Evolutionary conservation across 306 rosid species (phyloP).

Genomic region (Carpinus viminea): DNA sequence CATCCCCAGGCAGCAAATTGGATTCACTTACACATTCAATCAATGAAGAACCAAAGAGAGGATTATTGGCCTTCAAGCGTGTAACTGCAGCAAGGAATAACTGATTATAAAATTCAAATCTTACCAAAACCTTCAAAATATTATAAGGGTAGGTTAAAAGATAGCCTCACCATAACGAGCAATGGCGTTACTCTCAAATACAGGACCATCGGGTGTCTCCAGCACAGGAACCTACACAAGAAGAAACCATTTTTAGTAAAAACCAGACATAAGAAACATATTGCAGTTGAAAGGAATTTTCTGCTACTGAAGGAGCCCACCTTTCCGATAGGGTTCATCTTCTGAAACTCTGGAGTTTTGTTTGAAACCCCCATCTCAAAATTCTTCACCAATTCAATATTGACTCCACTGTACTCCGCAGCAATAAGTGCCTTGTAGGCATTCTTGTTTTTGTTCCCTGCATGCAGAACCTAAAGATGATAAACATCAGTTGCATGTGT

Average conservation of each 20-base stretch:
- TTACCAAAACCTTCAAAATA: not conserved
- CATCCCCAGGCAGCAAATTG: not conserved
- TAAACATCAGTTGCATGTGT: not conserved
- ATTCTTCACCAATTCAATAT: slow-evolving; percentile 46
- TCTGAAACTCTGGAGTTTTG: slow-evolving; percentile 68
- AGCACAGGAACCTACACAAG: slow-evolving; percentile 63
- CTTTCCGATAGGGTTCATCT: slow-evolving; percentile 89
- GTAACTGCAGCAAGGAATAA: slow-evolving; percentile 55
- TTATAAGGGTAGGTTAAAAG: not conserved
- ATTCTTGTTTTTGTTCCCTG: slow-evolving; percentile 58
- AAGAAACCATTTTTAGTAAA: not conserved
- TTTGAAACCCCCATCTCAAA: slow-evolving; percentile 75
- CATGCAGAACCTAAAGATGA: slow-evolving; percentile 57
- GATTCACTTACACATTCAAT: slow-evolving; percentile 53
- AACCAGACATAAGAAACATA: not conserved
- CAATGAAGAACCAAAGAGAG: slow-evolving; percentile 55
- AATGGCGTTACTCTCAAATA: slow-evolving; percentile 86
- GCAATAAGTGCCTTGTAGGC: too few relatives aligned
- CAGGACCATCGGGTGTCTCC: slow-evolving; percentile 68
- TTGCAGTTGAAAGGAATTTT: not conserved
- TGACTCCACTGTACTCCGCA: slow-evolving; percentile 51
- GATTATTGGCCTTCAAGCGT: slow-evolving; percentile 48
- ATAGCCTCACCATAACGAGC: slow-evolving; percentile 61
- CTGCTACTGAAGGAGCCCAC: slow-evolving; percentile 23
- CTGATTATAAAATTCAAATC: not conserved